Base-by-base conservation (phyloP, 2,329 filamentous ascomycete species). In the Epichloe festucae region DNA sequence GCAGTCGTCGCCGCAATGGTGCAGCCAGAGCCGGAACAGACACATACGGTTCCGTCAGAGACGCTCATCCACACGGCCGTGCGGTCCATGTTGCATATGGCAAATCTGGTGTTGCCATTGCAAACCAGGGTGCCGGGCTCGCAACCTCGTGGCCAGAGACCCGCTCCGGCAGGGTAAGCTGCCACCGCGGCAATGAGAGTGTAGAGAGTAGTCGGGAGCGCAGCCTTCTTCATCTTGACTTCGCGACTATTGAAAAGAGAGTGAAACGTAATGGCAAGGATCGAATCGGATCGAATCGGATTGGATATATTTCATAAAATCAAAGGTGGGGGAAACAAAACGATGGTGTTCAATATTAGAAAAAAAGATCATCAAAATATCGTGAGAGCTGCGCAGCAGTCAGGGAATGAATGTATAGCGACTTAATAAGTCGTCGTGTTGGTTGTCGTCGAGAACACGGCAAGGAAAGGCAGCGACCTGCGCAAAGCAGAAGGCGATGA, bases 91-190 rank as follows among this genome's bases (percentile, higher is more conserved):
- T 45, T 17, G 50, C 50, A 52, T 10, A 52, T 17, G 11, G 36
- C 50, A 35, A 52, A 52, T 46, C n/a, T 15, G 19, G 10, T 17
- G 34, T 7, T 35, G 40, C 50, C 50, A n/a, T 52, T 39, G 46
- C 50, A 52, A 14, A 52, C 34, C 17, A 52, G 35, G 8, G 46
- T 19, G 15, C 50, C 50, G 19, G 35, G 50, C 17, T 35, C 34
- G 35, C 50, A 52, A n/a, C 10, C 19, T 14, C 40, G 46, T 4
- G 34, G 31, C 27, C 14, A 31, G 21, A 52, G 10, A 17, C 12
- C 14, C 3, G 15, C n/a, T 21, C 23, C 40, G 40, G 31, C 46
- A 10, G 50, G 50, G 35, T 44, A 52, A 14, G 50, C 50, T 8
- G 50, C 41, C 7, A 40, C 50, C 4, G 50, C 34, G n/a, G 34